Base-by-base conservation (phyloP, 75 land plant species). In the Selaginella moellendorffii region DNA sequence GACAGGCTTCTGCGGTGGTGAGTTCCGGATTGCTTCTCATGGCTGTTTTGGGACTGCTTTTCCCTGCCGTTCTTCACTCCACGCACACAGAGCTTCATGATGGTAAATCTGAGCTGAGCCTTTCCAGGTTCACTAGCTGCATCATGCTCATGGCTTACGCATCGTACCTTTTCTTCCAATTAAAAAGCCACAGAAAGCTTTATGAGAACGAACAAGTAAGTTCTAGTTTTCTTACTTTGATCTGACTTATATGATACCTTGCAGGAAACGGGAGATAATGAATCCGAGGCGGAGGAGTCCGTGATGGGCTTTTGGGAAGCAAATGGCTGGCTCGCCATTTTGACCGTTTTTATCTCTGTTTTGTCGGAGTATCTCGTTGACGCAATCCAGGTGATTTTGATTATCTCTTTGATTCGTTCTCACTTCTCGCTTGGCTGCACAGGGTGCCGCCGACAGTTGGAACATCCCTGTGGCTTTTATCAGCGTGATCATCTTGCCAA, bases 41-140 rank as follows among this genome's bases (percentile, higher is more conserved):
- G 97, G 96, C 96, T 51, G 97, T 92, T 2, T 88, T 92, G 90
- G 97, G 96, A 0, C 61, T 88, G 24, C 71, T 80, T 29, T 88
- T 92, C 71, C 97, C 97, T 26, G 97, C 97, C 10, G 87, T 83
- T 25, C 81, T 92, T 54, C 96, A 88, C 31, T 83, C 79, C 27
- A 92, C 97, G 20, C 83, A 76, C 28, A 77, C 97, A n/a, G 97
- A 92, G 53, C 59, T 83, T 36, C 86, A 85, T 53, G 64, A 61
- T 28, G 96, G 96, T 2, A 74, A 65, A 51, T 92, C 97, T 30
- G 97, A 88, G 64, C 62, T 92, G 9, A 53, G 77, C 24, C 81
- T 92, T 61, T 92, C 97, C 61, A 79, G 97, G 69, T 88, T 92
- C 72, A 88, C 82, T 68, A 92, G 97, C 69, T 77, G 83, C 36